These are phyloP conservation scores for Croton laevigatus DNA, from an alignment of 441 rosid species.

Conservation along the genomic window DNA sequence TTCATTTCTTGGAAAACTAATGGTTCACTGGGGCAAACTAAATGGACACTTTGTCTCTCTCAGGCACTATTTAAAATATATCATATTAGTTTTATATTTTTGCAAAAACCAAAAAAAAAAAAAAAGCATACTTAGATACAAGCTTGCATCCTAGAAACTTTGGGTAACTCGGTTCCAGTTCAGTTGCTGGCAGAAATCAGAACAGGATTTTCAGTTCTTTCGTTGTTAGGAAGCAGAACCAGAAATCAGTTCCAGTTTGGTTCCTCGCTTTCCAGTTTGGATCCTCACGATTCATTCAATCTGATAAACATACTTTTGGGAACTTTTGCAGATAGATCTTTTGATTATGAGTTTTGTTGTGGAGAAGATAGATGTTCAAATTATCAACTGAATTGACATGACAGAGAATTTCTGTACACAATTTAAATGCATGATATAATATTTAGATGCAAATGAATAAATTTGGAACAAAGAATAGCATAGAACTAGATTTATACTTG, in stretches of 20 bases:
- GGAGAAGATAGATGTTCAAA: not conserved
- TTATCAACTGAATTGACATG: not conserved
- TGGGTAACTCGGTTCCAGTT: too few relatives aligned
- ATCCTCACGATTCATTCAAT: not conserved
- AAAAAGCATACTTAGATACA: not conserved
- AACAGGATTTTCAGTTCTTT: too few relatives aligned
- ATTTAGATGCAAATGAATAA: slow-evolving; percentile 11
- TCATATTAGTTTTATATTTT: not conserved
- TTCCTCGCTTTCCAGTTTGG: too few relatives aligned
- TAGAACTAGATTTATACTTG: slow-evolving; percentile 55
- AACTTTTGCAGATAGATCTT: not conserved
- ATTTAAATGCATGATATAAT: slow-evolving; percentile 1
- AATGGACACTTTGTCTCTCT: slow-evolving; percentile 1
- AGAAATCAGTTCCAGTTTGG: too few relatives aligned
- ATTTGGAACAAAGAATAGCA: slow-evolving; percentile 16
- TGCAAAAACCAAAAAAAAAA: too few relatives aligned
- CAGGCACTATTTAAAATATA: not conserved
- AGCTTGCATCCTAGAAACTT: slow-evolving; percentile 1
- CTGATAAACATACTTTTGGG: not conserved
- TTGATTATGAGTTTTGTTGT: not conserved
- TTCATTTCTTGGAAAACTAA: not conserved
- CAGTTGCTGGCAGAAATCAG: too few relatives aligned
- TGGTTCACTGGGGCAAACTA: not conserved
- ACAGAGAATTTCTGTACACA: not conserved
- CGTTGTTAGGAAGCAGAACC: too few relatives aligned